A percentile compares a stretch with the other conserved stretches of the same genome.
Conservation (phyloP, 2,329 filamentous ascomycete species). For the Cladophialophora carrionii region DNA sequence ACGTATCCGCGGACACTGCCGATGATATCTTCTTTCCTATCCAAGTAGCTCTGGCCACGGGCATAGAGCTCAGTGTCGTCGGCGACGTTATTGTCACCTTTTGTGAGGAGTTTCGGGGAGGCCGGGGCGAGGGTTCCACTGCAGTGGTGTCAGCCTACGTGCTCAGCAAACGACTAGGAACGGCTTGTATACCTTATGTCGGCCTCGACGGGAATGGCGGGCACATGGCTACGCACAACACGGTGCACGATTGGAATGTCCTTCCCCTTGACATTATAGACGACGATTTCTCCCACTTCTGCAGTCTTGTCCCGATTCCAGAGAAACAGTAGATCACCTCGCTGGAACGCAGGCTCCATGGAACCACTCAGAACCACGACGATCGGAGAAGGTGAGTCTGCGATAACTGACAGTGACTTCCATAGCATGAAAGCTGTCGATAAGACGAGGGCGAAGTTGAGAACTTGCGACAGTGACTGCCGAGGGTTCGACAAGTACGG, state of each 20-base stretch:
- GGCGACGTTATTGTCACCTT: constrained; percentile 93
- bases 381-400: constrained; percentile 72
- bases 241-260: constrained; percentile 97
- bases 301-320: constrained; percentile 66
- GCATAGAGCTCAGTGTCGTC: constrained; percentile 94
- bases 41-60: constrained; percentile 80
- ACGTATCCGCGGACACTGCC: constrained; percentile 91
- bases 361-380: constrained; percentile 69
- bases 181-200: constrained; percentile 41
- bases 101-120: constrained; percentile 74
- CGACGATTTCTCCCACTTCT: constrained; percentile 72
- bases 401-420: constrained; percentile 82
- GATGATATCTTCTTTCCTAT: constrained; percentile 81
- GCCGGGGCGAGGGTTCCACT: constrained; percentile 25
- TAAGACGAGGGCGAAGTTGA: constrained; percentile 89
- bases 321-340: constrained; percentile 65
- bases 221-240: constrained; percentile 71
- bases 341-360: constrained; percentile 70
- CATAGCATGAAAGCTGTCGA: constrained; percentile 94
- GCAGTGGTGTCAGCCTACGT: background rate
- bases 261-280: constrained; percentile 87
- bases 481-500: constrained; percentile 67
- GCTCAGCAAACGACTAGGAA: background rate
- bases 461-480: constrained; percentile 76
- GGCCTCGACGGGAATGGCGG: constrained; percentile 38